phyloP scores from a whole-genome alignment of 2,329 filamentous ascomycete genomes.

The Colletotrichum falcatum region DNA sequence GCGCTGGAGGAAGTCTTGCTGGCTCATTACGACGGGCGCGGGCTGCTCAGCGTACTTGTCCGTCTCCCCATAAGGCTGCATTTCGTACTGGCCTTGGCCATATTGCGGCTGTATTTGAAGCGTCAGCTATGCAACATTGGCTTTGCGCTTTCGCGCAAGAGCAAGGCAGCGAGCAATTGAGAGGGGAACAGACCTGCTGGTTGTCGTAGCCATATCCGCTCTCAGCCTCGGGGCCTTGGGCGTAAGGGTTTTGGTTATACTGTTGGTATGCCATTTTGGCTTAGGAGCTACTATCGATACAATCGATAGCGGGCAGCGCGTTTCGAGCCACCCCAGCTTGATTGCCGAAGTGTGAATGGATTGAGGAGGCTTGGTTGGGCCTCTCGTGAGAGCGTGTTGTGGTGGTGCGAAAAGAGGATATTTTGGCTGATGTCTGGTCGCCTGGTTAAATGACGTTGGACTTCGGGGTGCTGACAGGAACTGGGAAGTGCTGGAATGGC shows the following conservation, averaged over 20 bases:
- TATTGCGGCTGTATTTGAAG: conserved; percentile 41
- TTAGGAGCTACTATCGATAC: conserved; percentile 23
- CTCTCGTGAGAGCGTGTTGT: conserved; percentile 27
- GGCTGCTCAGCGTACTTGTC: conserved; percentile 43
- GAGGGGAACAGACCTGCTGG: conserved; percentile 54
- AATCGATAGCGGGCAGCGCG: conserved; percentile 12
- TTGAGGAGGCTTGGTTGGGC: conserved; percentile 4
- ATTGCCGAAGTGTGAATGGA: neutral
- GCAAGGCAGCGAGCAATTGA: neutral
- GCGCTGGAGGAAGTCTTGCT: conserved; percentile 76
- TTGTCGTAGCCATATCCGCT: conserved; percentile 57
- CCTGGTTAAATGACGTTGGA: conserved; percentile 41
- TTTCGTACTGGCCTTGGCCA: conserved; percentile 62
- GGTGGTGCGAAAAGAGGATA: conserved; percentile 33
- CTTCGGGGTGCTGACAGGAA: conserved; percentile 33
- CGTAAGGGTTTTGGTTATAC: conserved; percentile 75
- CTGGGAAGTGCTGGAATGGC: conserved; percentile 39
- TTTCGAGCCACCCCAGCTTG: neutral
- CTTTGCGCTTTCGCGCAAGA: neutral
- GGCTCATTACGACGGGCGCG: conserved; percentile 58
- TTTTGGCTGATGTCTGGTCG: conserved; percentile 39
- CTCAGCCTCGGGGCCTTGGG: conserved; percentile 62
- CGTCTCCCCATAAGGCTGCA: conserved; percentile 63
- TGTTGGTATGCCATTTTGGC: conserved; percentile 70
- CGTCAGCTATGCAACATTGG: conserved; percentile 4